Evolutionary conservation across 73 alveolate species (phyloP).

Genomic region (Paramecium sexaurelia): DNA sequence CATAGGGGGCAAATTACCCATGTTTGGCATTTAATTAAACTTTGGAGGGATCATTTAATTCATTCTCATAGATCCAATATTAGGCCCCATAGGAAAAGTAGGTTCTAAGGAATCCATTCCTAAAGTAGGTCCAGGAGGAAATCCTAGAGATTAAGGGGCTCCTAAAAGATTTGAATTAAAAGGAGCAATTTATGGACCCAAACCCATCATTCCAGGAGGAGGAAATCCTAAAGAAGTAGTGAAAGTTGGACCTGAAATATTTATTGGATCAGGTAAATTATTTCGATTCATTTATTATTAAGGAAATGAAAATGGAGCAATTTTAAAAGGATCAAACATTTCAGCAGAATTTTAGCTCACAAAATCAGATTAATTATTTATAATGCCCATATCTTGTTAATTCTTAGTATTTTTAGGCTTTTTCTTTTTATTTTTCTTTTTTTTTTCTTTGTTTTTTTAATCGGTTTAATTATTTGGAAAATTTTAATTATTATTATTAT

Average conservation of each 20-base stretch:
- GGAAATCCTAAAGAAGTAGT: background rate
- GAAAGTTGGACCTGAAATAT: background rate
- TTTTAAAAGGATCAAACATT: slow-evolving; percentile 13
- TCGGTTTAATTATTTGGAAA: background rate
- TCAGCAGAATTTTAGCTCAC: background rate
- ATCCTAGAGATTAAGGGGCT: background rate
- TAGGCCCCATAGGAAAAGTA: slow-evolving; percentile 21
- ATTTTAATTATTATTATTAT: background rate
- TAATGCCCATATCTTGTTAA: background rate
- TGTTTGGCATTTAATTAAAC: background rate
- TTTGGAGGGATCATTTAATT: background rate
- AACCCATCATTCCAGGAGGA: slow-evolving; percentile 25
- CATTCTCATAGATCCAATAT: slow-evolving; percentile 12
- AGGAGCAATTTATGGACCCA: background rate
- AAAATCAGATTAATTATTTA: background rate
- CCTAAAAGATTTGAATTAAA: slow-evolving; percentile 1
- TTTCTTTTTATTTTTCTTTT: background rate
- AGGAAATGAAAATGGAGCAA: slow-evolving; percentile 1
- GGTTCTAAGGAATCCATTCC: slow-evolving; percentile 1
- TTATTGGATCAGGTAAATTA: background rate
- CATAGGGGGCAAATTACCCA: background rate
- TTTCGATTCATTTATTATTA: background rate
- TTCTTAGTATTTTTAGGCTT: background rate
- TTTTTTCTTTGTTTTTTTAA: background rate
- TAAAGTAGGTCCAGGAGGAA: slow-evolving; percentile 8